Evolutionary conservation across 2,329 filamentous ascomycete species (phyloP).

Genomic region (Huntiella moniliformis): DNA sequence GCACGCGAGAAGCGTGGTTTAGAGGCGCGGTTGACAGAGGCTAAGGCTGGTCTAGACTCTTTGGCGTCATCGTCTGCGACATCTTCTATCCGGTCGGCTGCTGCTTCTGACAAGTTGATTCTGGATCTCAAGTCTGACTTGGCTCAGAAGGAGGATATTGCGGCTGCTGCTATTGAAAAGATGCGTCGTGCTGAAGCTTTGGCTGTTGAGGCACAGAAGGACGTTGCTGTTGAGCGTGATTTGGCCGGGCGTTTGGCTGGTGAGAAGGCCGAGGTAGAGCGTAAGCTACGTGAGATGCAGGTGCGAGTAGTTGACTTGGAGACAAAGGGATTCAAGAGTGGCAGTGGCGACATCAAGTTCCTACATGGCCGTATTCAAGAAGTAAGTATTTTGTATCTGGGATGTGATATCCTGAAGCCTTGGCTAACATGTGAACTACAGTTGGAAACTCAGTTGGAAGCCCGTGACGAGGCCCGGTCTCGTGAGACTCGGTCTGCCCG

Average conservation of each 20-base stretch:
- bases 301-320: constrained; percentile 81
- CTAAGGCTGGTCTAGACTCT: constrained; percentile 73
- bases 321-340: constrained; percentile 89
- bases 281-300: constrained; percentile 76
- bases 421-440: constrained; percentile 20
- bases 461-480: constrained; percentile 59
- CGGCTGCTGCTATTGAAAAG: constrained; percentile 80
- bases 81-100: constrained; percentile 75
- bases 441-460: constrained; percentile 75
- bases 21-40: constrained; percentile 69
- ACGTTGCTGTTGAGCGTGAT: constrained; percentile 73
- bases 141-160: constrained; percentile 85
- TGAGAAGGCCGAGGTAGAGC: constrained; percentile 78
- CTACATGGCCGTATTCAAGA: constrained; percentile 88
- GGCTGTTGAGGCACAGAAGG: constrained; percentile 76
- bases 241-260: constrained; percentile 64
- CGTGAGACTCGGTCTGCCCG: constrained; percentile 74
- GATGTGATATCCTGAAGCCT: neutral
- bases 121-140: constrained; percentile 75
- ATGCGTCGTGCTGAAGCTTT: constrained; percentile 88
- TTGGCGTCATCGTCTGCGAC: constrained; percentile 52
- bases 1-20: constrained; percentile 79
- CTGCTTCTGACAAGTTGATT: constrained; percentile 71
- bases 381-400: constrained; percentile 34
- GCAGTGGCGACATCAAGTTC: constrained; percentile 89